Percentiles rank a stretch among this genome's conserved stretches.
Evolutionary conservation across 1,139 yeast genomes (phyloP).

Genomic region (Candida sp.): DNA sequence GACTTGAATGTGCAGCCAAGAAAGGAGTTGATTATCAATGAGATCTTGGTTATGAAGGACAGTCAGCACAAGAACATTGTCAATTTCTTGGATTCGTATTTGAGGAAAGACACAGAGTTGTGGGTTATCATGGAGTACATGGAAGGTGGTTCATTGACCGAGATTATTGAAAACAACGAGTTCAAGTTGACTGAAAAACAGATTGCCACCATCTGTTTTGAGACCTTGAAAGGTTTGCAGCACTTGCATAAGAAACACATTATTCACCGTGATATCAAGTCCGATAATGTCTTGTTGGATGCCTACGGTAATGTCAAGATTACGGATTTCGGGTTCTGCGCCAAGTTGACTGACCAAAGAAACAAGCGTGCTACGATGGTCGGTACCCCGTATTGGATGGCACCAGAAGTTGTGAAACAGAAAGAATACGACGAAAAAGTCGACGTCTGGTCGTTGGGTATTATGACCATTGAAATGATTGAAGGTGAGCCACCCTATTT

Average conservation of each 20-base stretch:
- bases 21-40: conserved; percentile 82
- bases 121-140: conserved; percentile 98
- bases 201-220: conserved; percentile 95
- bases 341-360: conserved; percentile 88
- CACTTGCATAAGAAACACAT: conserved; percentile 94
- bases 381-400: conserved; percentile 99
- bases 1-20: conserved; percentile 92
- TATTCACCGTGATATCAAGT: conserved; percentile 94
- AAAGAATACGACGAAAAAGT: conserved; percentile 98
- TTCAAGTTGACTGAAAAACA: conserved; percentile 89
- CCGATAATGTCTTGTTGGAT: conserved; percentile 87
- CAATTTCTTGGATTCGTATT: conserved; percentile 49
- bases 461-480: conserved; percentile 98
- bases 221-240: conserved; percentile 82
- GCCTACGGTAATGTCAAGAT: conserved; percentile 88
- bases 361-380: conserved; percentile 96
- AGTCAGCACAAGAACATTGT: conserved; percentile 52
- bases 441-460: conserved; percentile 97
- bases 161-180: conserved; percentile 85
- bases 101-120: conserved; percentile 49
- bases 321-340: conserved; percentile 93
- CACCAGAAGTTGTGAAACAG: conserved; percentile 95
- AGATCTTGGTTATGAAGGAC: conserved; percentile 54
- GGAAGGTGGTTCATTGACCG: conserved; percentile 85
- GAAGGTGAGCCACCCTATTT: conserved; percentile 99